Evolutionary conservation across 805 yeast genomes (phyloP).

Genomic region (Saturnispora sekii): DNA sequence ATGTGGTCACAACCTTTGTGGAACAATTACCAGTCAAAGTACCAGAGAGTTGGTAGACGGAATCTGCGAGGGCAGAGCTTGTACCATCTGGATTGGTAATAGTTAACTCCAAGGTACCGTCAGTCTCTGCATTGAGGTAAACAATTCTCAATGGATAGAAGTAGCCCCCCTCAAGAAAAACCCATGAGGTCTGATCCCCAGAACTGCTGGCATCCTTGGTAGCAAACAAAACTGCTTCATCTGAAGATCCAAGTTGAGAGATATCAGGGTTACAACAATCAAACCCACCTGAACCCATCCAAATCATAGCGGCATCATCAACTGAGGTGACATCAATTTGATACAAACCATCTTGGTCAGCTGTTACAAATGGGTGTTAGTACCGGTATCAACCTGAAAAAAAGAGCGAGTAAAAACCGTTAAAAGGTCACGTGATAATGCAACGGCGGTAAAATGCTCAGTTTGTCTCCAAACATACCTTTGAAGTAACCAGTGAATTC

Average conservation of each 20-base stretch:
- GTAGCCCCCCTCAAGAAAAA: constrained; percentile 11
- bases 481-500: constrained; percentile 15
- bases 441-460: no score
- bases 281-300: constrained; percentile 26
- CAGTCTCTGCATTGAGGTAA: constrained; percentile 11
- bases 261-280: constrained; percentile 26
- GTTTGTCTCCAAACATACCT: no score
- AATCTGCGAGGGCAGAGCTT: neutral
- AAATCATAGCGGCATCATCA: constrained; percentile 28
- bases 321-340: constrained; percentile 15
- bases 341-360: constrained; percentile 25
- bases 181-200: constrained; percentile 5
- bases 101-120: constrained; percentile 9
- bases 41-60: neutral
- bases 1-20: constrained; percentile 1
- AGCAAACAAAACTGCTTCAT: constrained; percentile 9
- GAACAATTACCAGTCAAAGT: neutral
- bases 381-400: no score
- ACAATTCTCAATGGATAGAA: constrained; percentile 17
- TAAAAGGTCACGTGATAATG: no score
- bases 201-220: constrained; percentile 5
- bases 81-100: constrained; percentile 12
- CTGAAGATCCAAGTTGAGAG: constrained; percentile 5
- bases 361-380: constrained; percentile 5
- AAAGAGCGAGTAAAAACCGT: no score